Percentiles rank a stretch among this genome's conserved stretches.
phyloP scores from a whole-genome alignment of 257 asterid genomes.

The Solanum tarapatanum region DNA sequence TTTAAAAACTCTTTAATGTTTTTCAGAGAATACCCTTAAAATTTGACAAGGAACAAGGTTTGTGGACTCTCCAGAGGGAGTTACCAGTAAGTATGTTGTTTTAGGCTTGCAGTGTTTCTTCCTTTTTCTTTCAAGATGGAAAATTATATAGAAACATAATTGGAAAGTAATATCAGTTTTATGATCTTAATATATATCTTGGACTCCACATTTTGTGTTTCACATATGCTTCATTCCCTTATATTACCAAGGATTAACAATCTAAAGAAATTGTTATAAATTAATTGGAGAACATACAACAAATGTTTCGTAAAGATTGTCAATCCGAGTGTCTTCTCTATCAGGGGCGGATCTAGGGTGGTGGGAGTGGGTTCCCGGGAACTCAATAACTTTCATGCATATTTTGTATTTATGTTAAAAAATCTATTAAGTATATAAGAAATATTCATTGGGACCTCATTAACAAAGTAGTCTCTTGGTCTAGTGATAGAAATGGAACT shows the following conservation, averaged over 20 bases:
- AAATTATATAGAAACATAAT: not conserved
- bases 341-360: not conserved
- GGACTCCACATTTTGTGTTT: not conserved
- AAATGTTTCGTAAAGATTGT: not conserved
- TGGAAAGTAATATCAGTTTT: not conserved
- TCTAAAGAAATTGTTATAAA: not conserved
- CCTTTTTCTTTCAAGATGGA: not conserved
- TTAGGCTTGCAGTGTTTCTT: not conserved
- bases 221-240: not conserved
- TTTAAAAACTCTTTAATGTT: constrained; percentile 1
- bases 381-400: not conserved
- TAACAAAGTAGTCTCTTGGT: not conserved
- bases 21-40: constrained; percentile 62
- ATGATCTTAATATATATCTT: not conserved
- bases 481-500: not conserved
- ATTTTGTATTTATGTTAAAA: not conserved
- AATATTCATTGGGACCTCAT: not conserved
- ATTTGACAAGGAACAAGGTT: constrained; percentile 33
- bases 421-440: not conserved
- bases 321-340: not conserved
- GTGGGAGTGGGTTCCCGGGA: not conserved
- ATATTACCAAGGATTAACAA: not conserved
- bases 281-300: not conserved
- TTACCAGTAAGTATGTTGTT: constrained; percentile 46
- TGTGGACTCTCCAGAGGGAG: constrained; percentile 60